phyloP scores from a whole-genome alignment of 805 yeast genomes.

The Candida manassasensis region DNA sequence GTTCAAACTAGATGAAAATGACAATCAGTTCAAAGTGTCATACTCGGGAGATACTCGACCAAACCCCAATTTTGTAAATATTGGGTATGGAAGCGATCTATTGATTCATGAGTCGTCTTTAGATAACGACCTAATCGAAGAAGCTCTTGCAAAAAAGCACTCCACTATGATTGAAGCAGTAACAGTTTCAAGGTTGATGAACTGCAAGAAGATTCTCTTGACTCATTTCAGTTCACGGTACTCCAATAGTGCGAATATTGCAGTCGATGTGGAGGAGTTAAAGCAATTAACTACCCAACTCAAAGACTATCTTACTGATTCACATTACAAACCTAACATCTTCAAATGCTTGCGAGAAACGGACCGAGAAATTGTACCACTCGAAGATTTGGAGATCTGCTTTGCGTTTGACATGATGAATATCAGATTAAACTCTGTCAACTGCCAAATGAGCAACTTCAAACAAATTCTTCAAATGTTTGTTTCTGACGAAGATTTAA shows the following conservation, averaged over 20 bases:
- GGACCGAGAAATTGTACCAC: slow-evolving; percentile 10
- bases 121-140: slow-evolving; percentile 70
- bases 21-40: slow-evolving; percentile 57
- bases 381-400: slow-evolving; percentile 31
- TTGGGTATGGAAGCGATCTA: slow-evolving; percentile 66
- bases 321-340: slow-evolving; percentile 22
- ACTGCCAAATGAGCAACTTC: slow-evolving; percentile 21
- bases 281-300: slow-evolving; percentile 18
- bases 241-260: slow-evolving; percentile 31
- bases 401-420: slow-evolving; percentile 40
- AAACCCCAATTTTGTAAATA: slow-evolving; percentile 52
- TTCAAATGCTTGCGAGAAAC: slow-evolving; percentile 9
- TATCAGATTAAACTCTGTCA: slow-evolving; percentile 20
- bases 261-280: slow-evolving; percentile 20
- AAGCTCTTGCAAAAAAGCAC: slow-evolving; percentile 79
- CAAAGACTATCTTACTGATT: slow-evolving; percentile 23
- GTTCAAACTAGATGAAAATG: slow-evolving; percentile 38
- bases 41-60: slow-evolving; percentile 98
- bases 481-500: slow-evolving; percentile 18
- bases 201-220: slow-evolving; percentile 61
- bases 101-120: slow-evolving; percentile 92
- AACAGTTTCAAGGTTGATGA: slow-evolving; percentile 63
- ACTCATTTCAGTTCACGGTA: slow-evolving; percentile 95
- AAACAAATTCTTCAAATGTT: slow-evolving; percentile 24
- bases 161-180: slow-evolving; percentile 88